A percentile compares a stretch with the other conserved stretches of the same genome.
Evolutionary conservation across 768 basidiomycete species (phyloP).

Genomic region (Suillus sp.): DNA sequence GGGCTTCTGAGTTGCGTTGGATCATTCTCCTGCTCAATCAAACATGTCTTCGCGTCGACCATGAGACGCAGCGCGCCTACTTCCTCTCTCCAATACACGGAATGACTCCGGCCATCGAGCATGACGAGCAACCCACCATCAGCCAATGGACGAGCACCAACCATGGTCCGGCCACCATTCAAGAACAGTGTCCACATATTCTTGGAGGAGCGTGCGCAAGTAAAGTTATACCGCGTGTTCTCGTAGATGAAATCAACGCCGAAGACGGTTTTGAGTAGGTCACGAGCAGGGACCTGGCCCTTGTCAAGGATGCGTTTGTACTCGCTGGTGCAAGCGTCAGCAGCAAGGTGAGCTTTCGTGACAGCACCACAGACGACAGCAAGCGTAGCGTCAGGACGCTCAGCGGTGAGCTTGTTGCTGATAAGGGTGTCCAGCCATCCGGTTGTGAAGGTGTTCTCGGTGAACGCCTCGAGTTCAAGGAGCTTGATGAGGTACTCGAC

Average conservation of each 20-base stretch:
- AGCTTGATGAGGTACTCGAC: conserved; percentile 99
- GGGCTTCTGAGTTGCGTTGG: conserved; percentile 96
- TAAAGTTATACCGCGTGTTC: conserved; percentile 92
- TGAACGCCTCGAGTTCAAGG: conserved; percentile 92
- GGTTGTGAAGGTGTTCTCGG: conserved; percentile 96
- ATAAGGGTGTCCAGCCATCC: conserved; percentile 98
- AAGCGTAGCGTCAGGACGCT: conserved; percentile 89
- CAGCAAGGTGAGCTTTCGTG: conserved; percentile 89
- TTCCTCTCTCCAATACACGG: conserved; percentile 97
- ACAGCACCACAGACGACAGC: conserved; percentile 97
- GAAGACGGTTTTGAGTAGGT: conserved; percentile 95
- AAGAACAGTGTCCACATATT: conserved; percentile 94
- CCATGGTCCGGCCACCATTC: conserved; percentile 91
- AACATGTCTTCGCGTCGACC: conserved; percentile 96
- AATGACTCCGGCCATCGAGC: conserved; percentile 93
- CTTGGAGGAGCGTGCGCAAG: conserved; percentile 86
- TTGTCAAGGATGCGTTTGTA: conserved; percentile 97
- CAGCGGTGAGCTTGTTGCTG: conserved; percentile 95
- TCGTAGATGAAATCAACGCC: conserved; percentile 98
- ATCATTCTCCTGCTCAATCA: conserved; percentile 99
- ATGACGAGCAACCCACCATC: conserved; percentile 93
- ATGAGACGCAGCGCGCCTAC: conserved; percentile 90
- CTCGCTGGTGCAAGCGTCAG: conserved; percentile 86
- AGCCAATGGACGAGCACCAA: conserved; percentile 89
- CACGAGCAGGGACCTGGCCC: conserved; percentile 94